Conservation (phyloP, 176 grass and related monocot species). For the Oryza rufipogon region DNA sequence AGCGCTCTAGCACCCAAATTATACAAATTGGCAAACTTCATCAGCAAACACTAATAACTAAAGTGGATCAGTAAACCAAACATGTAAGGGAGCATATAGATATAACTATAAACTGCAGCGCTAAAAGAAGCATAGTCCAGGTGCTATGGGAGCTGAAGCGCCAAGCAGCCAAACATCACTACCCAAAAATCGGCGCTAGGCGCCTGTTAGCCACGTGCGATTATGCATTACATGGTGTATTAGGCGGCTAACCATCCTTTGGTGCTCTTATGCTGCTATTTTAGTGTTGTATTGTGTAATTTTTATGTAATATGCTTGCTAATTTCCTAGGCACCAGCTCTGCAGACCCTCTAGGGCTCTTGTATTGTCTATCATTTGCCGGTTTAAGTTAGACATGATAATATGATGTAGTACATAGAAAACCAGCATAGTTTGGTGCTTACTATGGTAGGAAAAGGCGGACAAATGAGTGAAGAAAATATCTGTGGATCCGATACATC, state of each 20-base stretch:
- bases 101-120: not conserved
- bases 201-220: not conserved
- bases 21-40: not conserved
- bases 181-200: not conserved
- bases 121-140: not conserved
- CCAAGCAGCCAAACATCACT: not conserved
- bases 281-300: too few species aligned
- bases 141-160: not conserved
- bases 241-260: not conserved
- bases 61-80: not conserved
- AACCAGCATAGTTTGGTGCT: too few species aligned
- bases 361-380: too few species aligned
- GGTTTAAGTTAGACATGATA: conserved; percentile 26
- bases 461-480: conserved; percentile 49
- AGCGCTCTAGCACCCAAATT: conserved; percentile 5
- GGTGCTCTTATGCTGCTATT: not conserved
- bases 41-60: not conserved
- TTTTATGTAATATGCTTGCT: too few species aligned
- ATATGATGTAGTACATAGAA: not conserved
- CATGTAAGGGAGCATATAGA: not conserved
- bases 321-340: too few species aligned
- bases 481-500: conserved; percentile 53
- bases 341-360: too few species aligned
- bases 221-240: not conserved
- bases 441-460: conserved; percentile 48